Conservation (phyloP, 495 filamentous ascomycete genomes). For the Paragyromitra xinjiangensis region DNA sequence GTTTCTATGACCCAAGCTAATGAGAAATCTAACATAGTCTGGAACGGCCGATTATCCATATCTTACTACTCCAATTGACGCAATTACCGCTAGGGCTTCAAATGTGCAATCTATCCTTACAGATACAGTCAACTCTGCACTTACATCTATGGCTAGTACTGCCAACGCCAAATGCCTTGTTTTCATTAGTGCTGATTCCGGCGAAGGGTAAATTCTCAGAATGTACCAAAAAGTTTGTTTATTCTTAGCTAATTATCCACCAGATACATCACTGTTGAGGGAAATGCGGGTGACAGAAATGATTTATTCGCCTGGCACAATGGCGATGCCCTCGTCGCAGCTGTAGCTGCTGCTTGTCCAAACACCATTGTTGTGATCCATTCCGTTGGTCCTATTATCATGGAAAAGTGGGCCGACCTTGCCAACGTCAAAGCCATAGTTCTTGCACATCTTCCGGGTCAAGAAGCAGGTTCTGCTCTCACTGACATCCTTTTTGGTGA, state of each 20-base stretch:
- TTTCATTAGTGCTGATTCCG: slow-evolving; percentile 72
- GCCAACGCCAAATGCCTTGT: slow-evolving; percentile 68
- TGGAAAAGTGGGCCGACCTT: slow-evolving; percentile 68
- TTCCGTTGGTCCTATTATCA: slow-evolving; percentile 67
- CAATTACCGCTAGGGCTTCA: slow-evolving; percentile 63
- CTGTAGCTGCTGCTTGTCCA: slow-evolving; percentile 66
- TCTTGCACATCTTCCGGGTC: slow-evolving; percentile 69
- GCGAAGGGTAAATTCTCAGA: slow-evolving; percentile 63
- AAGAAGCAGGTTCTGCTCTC: slow-evolving; percentile 68
- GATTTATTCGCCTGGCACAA: slow-evolving; percentile 61
- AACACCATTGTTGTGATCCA: slow-evolving; percentile 73
- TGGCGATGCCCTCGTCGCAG: slow-evolving; percentile 66
- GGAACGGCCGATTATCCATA: slow-evolving; percentile 68
- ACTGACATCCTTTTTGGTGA: slow-evolving; percentile 69
- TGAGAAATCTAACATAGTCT: slow-evolving; percentile 54
- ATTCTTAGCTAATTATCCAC: background rate
- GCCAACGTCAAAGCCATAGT: slow-evolving; percentile 72
- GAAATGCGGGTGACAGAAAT: slow-evolving; percentile 67
- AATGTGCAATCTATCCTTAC: slow-evolving; percentile 64
- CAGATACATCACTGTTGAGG: slow-evolving; percentile 69
- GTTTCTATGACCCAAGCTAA: slow-evolving; percentile 16
- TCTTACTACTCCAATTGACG: slow-evolving; percentile 66
- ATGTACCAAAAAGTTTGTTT: background rate
- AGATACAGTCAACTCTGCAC: slow-evolving; percentile 63
- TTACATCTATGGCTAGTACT: slow-evolving; percentile 64